phyloP scores from a whole-genome alignment of 2,329 filamentous ascomycete species.

The Plenodomus lindquistii region DNA sequence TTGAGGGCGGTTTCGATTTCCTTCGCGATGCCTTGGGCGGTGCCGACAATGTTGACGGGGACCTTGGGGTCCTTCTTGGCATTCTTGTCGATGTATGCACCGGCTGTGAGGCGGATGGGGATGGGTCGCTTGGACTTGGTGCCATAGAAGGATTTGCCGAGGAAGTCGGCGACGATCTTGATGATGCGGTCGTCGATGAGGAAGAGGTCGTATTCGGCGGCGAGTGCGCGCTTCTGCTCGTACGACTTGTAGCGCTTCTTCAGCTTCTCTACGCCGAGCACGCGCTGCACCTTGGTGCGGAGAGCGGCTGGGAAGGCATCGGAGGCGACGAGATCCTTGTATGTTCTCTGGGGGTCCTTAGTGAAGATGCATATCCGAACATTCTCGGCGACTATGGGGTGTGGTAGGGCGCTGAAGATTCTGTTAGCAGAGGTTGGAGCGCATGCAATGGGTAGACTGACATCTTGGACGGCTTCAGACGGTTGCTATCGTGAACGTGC shows the following conservation, averaged over 20 bases:
- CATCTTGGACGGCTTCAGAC: conserved; percentile 84
- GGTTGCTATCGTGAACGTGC: conserved; percentile 71
- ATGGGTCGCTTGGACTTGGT: conserved; percentile 81
- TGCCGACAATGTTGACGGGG: conserved; percentile 52
- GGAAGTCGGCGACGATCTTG: conserved; percentile 69
- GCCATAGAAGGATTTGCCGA: conserved; percentile 95
- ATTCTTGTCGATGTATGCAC: conserved; percentile 64
- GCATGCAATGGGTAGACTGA: conserved; percentile 16
- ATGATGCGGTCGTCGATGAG: conserved; percentile 87
- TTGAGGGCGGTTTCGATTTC: conserved; percentile 80
- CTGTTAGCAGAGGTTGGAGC: conserved; percentile 13
- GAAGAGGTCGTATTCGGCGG: conserved; percentile 88
- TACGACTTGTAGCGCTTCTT: conserved; percentile 88
- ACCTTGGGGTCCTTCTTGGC: conserved; percentile 42
- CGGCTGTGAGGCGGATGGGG: conserved; percentile 71
- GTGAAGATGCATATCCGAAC: conserved; percentile 84
- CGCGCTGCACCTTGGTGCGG: conserved; percentile 54
- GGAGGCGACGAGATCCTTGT: conserved; percentile 84
- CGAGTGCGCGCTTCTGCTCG: conserved; percentile 77
- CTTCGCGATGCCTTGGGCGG: conserved; percentile 69
- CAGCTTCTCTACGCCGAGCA: conserved; percentile 83
- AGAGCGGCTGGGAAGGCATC: conserved; percentile 60
- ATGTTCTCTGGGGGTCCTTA: conserved; percentile 78
- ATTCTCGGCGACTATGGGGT: conserved; percentile 69
- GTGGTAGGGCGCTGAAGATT: conserved; percentile 61